Percentiles rank a stretch among this genome's conserved stretches.
phyloP scores from a whole-genome alignment of 805 yeast genomes.

The Kodamaea fukazawae region DNA sequence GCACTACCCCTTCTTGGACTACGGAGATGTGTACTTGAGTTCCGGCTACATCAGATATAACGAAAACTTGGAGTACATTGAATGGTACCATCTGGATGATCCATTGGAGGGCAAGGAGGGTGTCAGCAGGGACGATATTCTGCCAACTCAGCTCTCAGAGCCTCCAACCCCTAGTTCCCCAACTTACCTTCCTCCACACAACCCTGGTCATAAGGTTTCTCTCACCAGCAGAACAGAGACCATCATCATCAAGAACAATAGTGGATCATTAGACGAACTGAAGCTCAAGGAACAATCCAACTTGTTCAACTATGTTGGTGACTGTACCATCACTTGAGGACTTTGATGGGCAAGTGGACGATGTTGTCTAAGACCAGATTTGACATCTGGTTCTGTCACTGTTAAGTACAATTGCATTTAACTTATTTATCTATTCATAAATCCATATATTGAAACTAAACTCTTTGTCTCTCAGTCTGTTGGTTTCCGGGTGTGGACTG shows the following conservation, averaged over 20 bases:
- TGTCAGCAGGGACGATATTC: constrained; percentile 1
- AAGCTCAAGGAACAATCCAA: constrained; percentile 11
- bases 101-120: constrained; percentile 13
- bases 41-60: constrained; percentile 58
- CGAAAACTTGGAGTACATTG: constrained; percentile 51
- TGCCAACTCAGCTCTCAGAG: constrained; percentile 5
- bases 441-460: no score
- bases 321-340: constrained; percentile 3
- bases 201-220: background rate
- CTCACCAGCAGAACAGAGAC: constrained; percentile 22
- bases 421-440: no score
- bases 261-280: constrained; percentile 32
- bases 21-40: constrained; percentile 48
- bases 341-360: no score
- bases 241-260: constrained; percentile 35
- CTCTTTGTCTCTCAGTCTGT: no score
- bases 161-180: background rate
- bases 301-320: constrained; percentile 2
- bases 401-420: no score
- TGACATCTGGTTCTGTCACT: no score
- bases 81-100: constrained; percentile 61
- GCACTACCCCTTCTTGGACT: constrained; percentile 58
- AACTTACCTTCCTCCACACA: background rate
- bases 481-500: no score
- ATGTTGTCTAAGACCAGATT: no score